Conservation (phyloP, 352 stramenopile genomes). For the Pythium diclinum region DNA sequence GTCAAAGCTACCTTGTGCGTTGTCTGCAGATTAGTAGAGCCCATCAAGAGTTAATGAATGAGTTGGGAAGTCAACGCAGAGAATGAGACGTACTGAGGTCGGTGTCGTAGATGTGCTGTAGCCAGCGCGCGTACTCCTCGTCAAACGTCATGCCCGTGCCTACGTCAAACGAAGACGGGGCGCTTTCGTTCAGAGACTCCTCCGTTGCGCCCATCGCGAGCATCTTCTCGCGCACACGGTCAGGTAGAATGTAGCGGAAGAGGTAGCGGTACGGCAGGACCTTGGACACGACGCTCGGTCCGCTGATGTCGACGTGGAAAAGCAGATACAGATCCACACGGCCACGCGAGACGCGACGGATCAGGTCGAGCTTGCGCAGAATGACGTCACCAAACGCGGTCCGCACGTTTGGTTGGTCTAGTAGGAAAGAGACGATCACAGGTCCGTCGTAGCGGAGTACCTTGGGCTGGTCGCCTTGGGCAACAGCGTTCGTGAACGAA, state of each 20-base stretch:
- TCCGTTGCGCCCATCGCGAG: constrained; percentile 63
- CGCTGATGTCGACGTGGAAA: constrained; percentile 65
- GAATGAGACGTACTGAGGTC: constrained; percentile 59
- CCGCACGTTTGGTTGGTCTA: constrained; percentile 58
- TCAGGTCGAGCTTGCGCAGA: constrained; percentile 81
- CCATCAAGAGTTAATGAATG: neutral
- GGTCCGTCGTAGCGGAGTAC: constrained; percentile 67
- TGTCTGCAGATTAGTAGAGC: constrained; percentile 16
- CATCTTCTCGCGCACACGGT: constrained; percentile 57
- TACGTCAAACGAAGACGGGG: constrained; percentile 61
- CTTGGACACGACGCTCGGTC: constrained; percentile 33
- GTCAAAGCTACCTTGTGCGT: constrained; percentile 31
- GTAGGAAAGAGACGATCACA: constrained; percentile 57
- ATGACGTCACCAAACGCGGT: constrained; percentile 78
- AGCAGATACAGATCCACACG: constrained; percentile 72
- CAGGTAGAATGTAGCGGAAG: constrained; percentile 74
- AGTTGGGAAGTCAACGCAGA: neutral
- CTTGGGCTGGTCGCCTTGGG: constrained; percentile 33
- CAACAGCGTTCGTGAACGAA: constrained; percentile 18
- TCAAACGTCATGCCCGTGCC: constrained; percentile 74
- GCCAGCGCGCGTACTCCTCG: constrained; percentile 84
- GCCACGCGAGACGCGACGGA: constrained; percentile 48
- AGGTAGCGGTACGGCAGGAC: constrained; percentile 67
- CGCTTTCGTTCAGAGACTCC: constrained; percentile 64
- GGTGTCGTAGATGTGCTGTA: constrained; percentile 84